phyloP scores from a whole-genome alignment of 177 flowering plant species.

The Vitis hybrid region DNA sequence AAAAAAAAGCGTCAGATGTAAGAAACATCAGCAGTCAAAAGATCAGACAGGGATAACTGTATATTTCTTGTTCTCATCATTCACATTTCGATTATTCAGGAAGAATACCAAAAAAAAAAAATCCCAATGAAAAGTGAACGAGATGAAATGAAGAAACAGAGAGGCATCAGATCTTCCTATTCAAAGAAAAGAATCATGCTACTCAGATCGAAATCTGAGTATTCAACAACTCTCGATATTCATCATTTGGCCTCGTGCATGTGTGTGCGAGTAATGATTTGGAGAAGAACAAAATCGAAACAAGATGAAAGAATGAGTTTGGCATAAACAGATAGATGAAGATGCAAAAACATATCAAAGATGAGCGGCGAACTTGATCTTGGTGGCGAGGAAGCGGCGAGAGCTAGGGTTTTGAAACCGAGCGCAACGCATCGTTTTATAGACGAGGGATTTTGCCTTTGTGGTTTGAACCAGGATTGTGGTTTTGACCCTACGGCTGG shows the following conservation, averaged over 20 bases:
- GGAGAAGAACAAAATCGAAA: neutral
- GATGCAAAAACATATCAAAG: neutral
- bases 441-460: no score
- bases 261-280: no score
- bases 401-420: neutral
- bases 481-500: no score
- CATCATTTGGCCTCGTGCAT: conserved; percentile 20
- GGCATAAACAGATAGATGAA: neutral
- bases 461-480: no score
- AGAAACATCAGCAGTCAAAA: conserved; percentile 9
- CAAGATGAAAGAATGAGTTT: neutral
- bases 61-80: conserved; percentile 17
- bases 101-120: no score
- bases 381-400: no score
- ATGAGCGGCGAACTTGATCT: no score
- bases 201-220: conserved; percentile 13
- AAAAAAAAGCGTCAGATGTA: conserved; percentile 7
- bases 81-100: neutral
- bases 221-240: conserved; percentile 14
- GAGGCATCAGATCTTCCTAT: conserved; percentile 47
- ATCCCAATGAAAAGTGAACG: neutral
- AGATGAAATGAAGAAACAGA: neutral
- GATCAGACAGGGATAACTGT: conserved; percentile 29
- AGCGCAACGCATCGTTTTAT: no score
- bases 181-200: conserved; percentile 20